phyloP scores from a whole-genome alignment of 495 filamentous ascomycete genomes.

The Rhypophila decipiens region DNA sequence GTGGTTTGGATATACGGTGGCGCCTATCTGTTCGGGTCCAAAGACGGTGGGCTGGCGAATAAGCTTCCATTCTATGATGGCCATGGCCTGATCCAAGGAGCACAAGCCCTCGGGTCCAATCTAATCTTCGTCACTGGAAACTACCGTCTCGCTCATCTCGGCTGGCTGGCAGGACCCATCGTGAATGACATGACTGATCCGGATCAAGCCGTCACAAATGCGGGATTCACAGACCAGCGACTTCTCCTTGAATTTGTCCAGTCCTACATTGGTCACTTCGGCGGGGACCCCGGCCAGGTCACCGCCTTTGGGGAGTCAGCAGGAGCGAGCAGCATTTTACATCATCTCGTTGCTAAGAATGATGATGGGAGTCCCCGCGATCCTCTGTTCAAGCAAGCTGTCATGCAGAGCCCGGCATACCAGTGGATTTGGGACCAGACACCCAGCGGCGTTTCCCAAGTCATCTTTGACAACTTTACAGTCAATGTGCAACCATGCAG shows the following conservation, averaged over 20 bases:
- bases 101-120: constrained; percentile 27
- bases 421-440: constrained; percentile 37
- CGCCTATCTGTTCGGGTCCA: constrained; percentile 48
- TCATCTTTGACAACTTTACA: constrained; percentile 39
- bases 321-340: constrained; percentile 57
- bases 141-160: constrained; percentile 53
- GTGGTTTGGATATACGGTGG: constrained; percentile 59
- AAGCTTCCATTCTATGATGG: constrained; percentile 27
- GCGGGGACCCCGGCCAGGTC: constrained; percentile 55
- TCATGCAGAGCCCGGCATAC: constrained; percentile 45
- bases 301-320: constrained; percentile 67
- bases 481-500: too few relatives aligned
- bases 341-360: constrained; percentile 61
- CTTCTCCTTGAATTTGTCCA: constrained; percentile 60
- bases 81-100: constrained; percentile 39
- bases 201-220: too few relatives aligned
- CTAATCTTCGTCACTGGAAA: constrained; percentile 59
- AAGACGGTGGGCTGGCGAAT: constrained; percentile 28
- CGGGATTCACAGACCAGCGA: constrained; percentile 45
- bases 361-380: constrained; percentile 45
- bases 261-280: constrained; percentile 58
- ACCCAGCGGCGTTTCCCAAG: constrained; percentile 27
- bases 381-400: constrained; percentile 40
- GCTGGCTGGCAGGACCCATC: constrained; percentile 47
- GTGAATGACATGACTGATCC: constrained; percentile 39